Evolutionary conservation across 1,139 yeast genomes (phyloP).

Genomic region (Geotrichum restrictum): DNA sequence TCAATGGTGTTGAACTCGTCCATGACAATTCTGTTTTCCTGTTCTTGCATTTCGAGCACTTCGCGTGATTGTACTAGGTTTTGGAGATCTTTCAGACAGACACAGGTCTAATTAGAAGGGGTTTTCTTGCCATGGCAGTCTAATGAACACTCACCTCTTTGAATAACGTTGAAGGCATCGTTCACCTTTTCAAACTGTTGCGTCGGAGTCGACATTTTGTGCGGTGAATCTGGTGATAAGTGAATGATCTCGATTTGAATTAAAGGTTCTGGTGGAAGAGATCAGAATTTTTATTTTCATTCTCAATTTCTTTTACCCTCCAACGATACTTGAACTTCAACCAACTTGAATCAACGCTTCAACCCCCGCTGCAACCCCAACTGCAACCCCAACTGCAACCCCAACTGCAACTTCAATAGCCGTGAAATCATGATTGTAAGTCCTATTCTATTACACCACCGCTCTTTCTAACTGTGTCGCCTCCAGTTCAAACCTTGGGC

Average conservation of each 20-base stretch:
- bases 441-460: background rate
- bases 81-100: conserved; percentile 13
- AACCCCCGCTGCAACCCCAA: too few species aligned
- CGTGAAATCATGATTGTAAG: conserved; percentile 20
- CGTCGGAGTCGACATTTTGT: conserved; percentile 11
- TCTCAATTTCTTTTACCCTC: conserved; percentile 7
- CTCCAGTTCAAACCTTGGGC: conserved; percentile 58
- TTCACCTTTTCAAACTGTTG: conserved; percentile 30
- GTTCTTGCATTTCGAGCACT: conserved; percentile 60
- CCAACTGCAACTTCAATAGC: too few species aligned
- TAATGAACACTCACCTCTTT: conserved; percentile 32
- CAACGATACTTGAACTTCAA: conserved; percentile 3
- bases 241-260: too few species aligned
- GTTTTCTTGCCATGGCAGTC: background rate
- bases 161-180: conserved; percentile 35
- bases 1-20: conserved; percentile 34
- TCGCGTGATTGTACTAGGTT: conserved; percentile 45
- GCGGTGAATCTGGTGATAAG: too few species aligned
- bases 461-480: too few species aligned
- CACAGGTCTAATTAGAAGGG: too few species aligned
- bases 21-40: conserved; percentile 88
- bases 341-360: too few species aligned
- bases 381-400: too few species aligned
- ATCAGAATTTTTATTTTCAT: conserved; percentile 3
- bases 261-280: conserved; percentile 7